Base-by-base conservation (phyloP, 1,139 yeast genomes). In the Saccharomyces pastorianus region DNA sequence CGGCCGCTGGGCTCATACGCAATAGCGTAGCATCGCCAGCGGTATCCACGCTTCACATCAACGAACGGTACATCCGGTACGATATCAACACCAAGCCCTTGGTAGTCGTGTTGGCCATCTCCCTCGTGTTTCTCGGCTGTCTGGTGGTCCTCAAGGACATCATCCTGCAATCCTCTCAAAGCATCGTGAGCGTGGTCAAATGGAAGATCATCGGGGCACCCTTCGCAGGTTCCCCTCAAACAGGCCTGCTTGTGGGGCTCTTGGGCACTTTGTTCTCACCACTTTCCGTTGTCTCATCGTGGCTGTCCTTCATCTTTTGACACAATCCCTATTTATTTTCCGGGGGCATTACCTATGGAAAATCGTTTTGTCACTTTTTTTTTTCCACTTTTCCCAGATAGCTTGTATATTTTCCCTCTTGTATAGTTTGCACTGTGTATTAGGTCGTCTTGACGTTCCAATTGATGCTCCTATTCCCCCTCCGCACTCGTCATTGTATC, bases 301-400 rank as follows among this genome's bases (percentile, higher is more conserved):
- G 44, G 44, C 44, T 38, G 1, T 38, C 44, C 11, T 38, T 38
- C 44, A 38, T 38, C 44, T 38, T 38, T 17, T 38, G 44, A 38
- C 44, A 38, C 25, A 17, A 17, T 38, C 25, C 25, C n/a, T 38
- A 8, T 38, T 34, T 17, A 38, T 38, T 17, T 38, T 38, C 44
- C 44, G 44, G 44, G 44, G 44, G 25, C 44, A 38, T 38, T 38
- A 38, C 44, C 44, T 17, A 38, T 38, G 44, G 44, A 38, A 38
- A 38, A 38, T 38, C 44, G 11, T 1, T 20, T 20, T 7, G 23
- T 17, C n/a, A 34, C 42, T 34, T 34, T 38, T 38, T 38, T 38
- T 17, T 11, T 38, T 38, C 8, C 44, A 38, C 3, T 17, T 38
- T 38, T 38, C 1, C 23, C 25, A 8, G 0, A 6, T 38, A 38